These are phyloP conservation scores for Paraleonurus japonicus DNA, from an alignment of 257 asterid species.

Conservation along the genomic window DNA sequence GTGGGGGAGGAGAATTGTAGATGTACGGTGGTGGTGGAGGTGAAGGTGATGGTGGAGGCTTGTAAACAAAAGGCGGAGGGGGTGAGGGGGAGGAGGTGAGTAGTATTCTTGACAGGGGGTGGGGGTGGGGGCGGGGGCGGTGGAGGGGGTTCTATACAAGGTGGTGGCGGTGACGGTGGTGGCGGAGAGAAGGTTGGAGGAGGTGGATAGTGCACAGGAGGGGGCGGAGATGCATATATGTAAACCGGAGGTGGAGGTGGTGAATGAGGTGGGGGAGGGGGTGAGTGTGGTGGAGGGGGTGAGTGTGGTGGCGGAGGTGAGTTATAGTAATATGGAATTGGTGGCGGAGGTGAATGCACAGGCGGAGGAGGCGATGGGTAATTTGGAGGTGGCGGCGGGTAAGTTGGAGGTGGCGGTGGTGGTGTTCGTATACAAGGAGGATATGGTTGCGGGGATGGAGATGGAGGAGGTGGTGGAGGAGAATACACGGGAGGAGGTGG, in stretches of 20 bases:
- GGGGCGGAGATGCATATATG: slow-evolving; percentile 41
- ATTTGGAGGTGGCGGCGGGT: slow-evolving; percentile 34
- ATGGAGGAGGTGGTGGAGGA: slow-evolving; percentile 48
- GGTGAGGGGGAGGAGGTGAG: slow-evolving; percentile 50
- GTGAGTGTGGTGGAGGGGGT: slow-evolving; percentile 33
- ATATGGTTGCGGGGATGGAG: slow-evolving; percentile 30
- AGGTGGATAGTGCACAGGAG: slow-evolving; percentile 44
- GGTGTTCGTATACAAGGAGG: slow-evolving; percentile 34
- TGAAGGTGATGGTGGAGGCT: slow-evolving; percentile 64
- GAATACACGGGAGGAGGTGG: slow-evolving; percentile 28
- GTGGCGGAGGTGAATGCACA: slow-evolving; percentile 41
- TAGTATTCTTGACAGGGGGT: slow-evolving; percentile 61
- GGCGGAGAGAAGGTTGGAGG: slow-evolving; percentile 50
- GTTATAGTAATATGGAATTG: slow-evolving; percentile 33
- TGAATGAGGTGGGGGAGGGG: slow-evolving; percentile 25
- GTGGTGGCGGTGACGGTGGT: slow-evolving; percentile 54
- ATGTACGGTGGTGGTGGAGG: slow-evolving; percentile 58
- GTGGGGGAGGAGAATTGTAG: slow-evolving; percentile 52
- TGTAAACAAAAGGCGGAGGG: slow-evolving; percentile 42
- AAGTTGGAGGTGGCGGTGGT: slow-evolving; percentile 29
- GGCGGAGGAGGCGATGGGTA: slow-evolving; percentile 41
- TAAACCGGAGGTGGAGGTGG: slow-evolving; percentile 46
- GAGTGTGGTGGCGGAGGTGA: slow-evolving; percentile 40
- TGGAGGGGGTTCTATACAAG: slow-evolving; percentile 58
- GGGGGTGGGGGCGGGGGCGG: slow-evolving; percentile 71